A percentile compares a stretch with the other conserved stretches of the same genome.
Evolutionary conservation across 441 rosid genomes (phyloP).

Genomic region (Arabidopsis lyrata): DNA sequence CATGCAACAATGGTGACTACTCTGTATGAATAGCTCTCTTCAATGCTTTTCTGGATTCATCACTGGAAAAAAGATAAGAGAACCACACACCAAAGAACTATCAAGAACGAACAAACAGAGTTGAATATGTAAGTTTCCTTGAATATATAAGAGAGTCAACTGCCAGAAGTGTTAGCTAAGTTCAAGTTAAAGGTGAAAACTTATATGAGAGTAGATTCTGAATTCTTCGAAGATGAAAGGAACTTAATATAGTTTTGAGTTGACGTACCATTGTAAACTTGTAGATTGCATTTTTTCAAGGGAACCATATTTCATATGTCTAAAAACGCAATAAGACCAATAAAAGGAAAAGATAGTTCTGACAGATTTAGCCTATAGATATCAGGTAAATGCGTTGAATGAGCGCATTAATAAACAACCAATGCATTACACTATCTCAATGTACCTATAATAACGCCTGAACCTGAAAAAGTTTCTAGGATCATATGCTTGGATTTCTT

Average conservation of each 20-base stretch:
- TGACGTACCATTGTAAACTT: background rate
- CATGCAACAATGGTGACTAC: background rate
- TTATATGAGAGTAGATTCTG: background rate
- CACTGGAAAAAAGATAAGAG: background rate
- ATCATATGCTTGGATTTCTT: background rate
- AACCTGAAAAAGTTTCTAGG: background rate
- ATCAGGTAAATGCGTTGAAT: background rate
- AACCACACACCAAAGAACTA: background rate
- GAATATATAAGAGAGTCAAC: background rate
- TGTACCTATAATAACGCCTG: background rate
- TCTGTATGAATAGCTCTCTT: background rate
- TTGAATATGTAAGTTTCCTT: background rate
- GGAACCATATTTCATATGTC: background rate
- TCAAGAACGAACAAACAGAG: background rate
- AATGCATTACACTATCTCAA: background rate
- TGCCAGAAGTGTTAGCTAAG: background rate
- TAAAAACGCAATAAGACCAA: background rate
- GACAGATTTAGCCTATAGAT: background rate
- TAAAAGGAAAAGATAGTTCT: background rate
- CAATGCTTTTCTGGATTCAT: conserved; percentile 1
- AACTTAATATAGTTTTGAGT: background rate
- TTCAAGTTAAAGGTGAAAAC: background rate
- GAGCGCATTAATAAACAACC: background rate
- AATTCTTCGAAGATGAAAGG: background rate
- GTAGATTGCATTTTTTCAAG: background rate